Evolutionary conservation across 1,139 yeast species (phyloP).

Genomic region (Wickerhamomyces sp.): DNA sequence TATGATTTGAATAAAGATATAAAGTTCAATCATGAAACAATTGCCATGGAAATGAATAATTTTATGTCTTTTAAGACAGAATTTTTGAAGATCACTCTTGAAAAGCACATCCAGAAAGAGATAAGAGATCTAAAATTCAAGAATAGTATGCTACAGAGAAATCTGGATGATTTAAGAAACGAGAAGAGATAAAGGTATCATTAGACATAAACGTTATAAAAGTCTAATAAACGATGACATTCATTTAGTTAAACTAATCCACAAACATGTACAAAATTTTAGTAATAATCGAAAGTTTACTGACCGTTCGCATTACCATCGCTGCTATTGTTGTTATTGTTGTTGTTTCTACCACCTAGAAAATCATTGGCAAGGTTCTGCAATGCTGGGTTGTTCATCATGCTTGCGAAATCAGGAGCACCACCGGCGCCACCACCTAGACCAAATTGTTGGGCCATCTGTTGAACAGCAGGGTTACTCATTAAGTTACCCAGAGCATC

Average conservation of each 20-base stretch:
- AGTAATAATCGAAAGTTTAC: not conserved
- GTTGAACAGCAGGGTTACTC: conserved; percentile 74
- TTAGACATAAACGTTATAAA: no score
- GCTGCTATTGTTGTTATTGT: conserved; percentile 1
- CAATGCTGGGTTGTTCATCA: conserved; percentile 80
- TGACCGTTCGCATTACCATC: not conserved
- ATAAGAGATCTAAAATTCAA: conserved; percentile 25
- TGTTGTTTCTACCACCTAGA: conserved; percentile 38
- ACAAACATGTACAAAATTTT: no score
- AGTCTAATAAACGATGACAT: not conserved
- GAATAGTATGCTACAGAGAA: conserved; percentile 15
- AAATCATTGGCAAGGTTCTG: conserved; percentile 56
- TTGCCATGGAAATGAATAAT: conserved; percentile 61
- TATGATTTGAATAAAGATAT: conserved; percentile 26
- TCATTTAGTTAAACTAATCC: not conserved
- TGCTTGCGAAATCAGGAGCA: conserved; percentile 58
- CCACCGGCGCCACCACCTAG: conserved; percentile 36
- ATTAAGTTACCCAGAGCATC: conserved; percentile 69
- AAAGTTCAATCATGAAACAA: conserved; percentile 48
- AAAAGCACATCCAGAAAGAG: conserved; percentile 29
- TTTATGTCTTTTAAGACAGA: conserved; percentile 47
- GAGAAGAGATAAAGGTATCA: not conserved
- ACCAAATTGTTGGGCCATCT: conserved; percentile 71
- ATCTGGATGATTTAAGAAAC: conserved; percentile 14
- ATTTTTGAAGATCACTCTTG: conserved; percentile 36